Conservation (phyloP, 371 early-diverging fungal species). For the Entomophthora muscae region DNA sequence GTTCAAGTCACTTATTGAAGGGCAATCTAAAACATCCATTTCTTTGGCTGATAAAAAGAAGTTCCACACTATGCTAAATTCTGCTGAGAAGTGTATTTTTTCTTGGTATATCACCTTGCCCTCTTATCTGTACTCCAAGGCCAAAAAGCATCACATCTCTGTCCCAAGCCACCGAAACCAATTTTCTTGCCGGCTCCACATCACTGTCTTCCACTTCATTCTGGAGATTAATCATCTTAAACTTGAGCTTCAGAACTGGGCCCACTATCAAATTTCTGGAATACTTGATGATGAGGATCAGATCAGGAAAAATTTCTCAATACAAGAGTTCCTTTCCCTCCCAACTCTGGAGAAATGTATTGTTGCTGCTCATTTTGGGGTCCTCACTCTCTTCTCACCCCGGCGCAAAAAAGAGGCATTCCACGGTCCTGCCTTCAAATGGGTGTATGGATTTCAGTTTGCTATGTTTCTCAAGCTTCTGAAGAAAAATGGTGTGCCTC, state of each 20-base stretch:
- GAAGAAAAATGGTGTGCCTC: background rate
- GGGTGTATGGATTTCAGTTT: too few relatives aligned
- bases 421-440: too few relatives aligned
- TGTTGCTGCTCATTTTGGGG: background rate
- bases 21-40: too few relatives aligned
- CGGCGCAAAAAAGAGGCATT: too few relatives aligned
- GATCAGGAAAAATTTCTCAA: too few relatives aligned
- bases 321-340: background rate
- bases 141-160: background rate
- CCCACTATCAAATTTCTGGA: too few relatives aligned
- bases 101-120: background rate
- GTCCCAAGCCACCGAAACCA: background rate
- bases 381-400: too few relatives aligned
- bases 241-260: background rate
- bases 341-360: background rate
- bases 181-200: background rate
- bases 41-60: background rate
- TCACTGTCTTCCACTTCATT: background rate
- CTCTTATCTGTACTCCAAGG: background rate
- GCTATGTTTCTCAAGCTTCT: background rate
- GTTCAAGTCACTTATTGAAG: too few relatives aligned
- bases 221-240: background rate
- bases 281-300: too few relatives aligned
- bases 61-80: too few relatives aligned
- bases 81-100: background rate